Conservation (phyloP, 345 rosid genomes). For the Noccaea bulbosa region DNA sequence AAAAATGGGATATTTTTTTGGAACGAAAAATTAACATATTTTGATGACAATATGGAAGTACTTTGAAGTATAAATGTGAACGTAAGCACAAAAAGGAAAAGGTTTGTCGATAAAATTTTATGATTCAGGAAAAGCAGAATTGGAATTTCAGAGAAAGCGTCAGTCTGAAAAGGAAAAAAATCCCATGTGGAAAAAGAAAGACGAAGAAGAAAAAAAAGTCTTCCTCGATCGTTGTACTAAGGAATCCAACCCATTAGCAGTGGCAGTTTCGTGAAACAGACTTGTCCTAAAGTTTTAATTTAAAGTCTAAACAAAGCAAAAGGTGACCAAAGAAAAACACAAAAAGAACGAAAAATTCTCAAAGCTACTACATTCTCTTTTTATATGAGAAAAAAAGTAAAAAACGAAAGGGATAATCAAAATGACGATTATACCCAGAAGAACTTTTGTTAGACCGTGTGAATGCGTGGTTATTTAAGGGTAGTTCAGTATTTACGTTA, state of each 20-base stretch:
- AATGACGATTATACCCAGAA: constrained; percentile 29
- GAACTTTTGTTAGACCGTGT: background rate
- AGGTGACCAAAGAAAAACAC: constrained; percentile 35
- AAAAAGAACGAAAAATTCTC: constrained; percentile 13
- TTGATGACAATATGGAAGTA: background rate
- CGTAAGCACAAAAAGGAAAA: constrained; percentile 13
- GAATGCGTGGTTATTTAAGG: constrained; percentile 16
- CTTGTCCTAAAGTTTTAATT: constrained; percentile 18
- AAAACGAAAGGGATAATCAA: background rate
- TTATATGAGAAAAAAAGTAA: background rate
- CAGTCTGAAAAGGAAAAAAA: constrained; percentile 40
- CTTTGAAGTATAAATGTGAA: constrained; percentile 18
- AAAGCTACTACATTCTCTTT: background rate
- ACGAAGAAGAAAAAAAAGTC: constrained; percentile 24
- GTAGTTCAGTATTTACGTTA: background rate
- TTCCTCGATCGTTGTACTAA: constrained; percentile 43
- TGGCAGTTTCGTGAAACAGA: constrained; percentile 44
- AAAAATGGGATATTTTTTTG: background rate
- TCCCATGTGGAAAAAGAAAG: constrained; percentile 14
- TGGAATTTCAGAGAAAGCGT: constrained; percentile 33
- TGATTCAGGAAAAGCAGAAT: background rate
- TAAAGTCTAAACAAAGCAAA: constrained; percentile 25
- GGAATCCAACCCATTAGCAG: constrained; percentile 31
- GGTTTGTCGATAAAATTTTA: background rate
- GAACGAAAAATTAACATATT: background rate